Evolutionary conservation across 306 rosid species (phyloP).

Genomic region (Inga laurina): DNA sequence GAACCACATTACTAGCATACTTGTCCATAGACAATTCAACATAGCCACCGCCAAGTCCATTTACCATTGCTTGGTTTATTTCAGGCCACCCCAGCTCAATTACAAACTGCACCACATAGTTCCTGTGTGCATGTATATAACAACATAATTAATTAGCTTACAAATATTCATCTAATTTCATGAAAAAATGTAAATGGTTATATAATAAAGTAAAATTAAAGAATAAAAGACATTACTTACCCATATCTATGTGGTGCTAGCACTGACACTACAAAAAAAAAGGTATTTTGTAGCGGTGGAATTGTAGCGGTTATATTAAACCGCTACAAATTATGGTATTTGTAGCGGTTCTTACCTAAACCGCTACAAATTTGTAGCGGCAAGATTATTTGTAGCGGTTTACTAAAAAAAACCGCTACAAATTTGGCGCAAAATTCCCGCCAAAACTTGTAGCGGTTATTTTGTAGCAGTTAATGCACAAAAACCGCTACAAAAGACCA

Average conservation of each 20-base stretch:
- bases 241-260: constrained; percentile 47
- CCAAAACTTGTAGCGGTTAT: too few relatives aligned
- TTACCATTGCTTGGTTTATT: neutral
- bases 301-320: too few relatives aligned
- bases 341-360: too few relatives aligned
- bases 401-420: too few relatives aligned
- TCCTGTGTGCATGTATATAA: constrained; percentile 30
- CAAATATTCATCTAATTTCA: neutral
- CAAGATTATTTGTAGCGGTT: too few relatives aligned
- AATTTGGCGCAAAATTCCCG: too few relatives aligned
- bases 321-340: too few relatives aligned
- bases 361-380: too few relatives aligned
- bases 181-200: neutral
- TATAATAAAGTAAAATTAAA: neutral
- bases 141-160: neutral
- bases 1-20: constrained; percentile 53
- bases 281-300: too few relatives aligned
- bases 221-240: constrained; percentile 28
- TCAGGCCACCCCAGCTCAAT: neutral
- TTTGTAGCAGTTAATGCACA: too few relatives aligned
- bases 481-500: too few relatives aligned
- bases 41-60: constrained; percentile 10
- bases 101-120: constrained; percentile 48
- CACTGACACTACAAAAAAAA: too few relatives aligned
- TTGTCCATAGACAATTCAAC: constrained; percentile 40